Evolutionary conservation across 805 yeast genomes (phyloP), one percentile per base, ranked within the genome.

Genomic region (Metschnikowia borealis): DNA sequence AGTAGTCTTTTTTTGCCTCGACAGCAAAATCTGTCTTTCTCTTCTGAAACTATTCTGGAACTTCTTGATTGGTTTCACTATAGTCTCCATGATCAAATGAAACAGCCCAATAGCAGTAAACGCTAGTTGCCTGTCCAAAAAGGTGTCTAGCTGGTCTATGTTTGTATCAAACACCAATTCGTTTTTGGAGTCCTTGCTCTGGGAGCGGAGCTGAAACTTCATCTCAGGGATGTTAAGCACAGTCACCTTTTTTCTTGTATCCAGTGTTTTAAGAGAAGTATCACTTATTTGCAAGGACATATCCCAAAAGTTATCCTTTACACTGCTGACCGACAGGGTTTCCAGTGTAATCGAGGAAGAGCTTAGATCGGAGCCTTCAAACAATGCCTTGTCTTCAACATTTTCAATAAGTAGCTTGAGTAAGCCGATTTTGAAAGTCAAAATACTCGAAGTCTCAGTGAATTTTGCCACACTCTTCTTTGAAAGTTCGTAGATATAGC

Each of bases 21-120:
- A n/a, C 7, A 18, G 44, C 42, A 49, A 56, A 44, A 46, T 46
- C 13, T 48, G 47, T 38, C 58, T 47, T 39, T 64, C 70, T 29
- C 57, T 62, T 36, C 50, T 58, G 21, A 70, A 39, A 38, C 65
- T 66, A 15, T 48, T 34, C 36, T 53, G 59, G 7, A 69, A 58
- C 8, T 51, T 17, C 35, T 59, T 60, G 5, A 70, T 42, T 1
- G 77, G 78, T 18, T 48, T 52, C 5, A 70, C 15, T 1, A 73
- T 47, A 32, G 65, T 62, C 49, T 69, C 68, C 29, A 57, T 58
- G 20, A 73, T 46, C 21, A 70, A 42, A 40, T 70, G 66, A 2
- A 68, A 47, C 38, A 70, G 55, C 2, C 78, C 76, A 21, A 73
- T 48, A 0, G 68, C 39, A 1, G 64, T 61, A 50, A 69, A 69